These are phyloP conservation scores for Malus hybrid DNA, from an alignment of 331 rosid species.

Conservation along the genomic window DNA sequence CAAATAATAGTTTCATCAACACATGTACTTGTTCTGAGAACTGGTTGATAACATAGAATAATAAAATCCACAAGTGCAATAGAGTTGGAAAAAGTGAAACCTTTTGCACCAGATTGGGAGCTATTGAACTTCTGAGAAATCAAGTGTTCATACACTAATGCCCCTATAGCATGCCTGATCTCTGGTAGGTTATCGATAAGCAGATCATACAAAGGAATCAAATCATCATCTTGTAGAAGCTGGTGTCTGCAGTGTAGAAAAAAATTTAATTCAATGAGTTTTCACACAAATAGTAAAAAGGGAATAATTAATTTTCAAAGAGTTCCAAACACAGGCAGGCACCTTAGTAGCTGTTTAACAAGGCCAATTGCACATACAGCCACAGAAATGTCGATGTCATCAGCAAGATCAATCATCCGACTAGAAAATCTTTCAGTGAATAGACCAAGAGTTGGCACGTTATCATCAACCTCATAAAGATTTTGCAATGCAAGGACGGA, in stretches of 20 bases:
- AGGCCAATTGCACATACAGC: constrained; percentile 94
- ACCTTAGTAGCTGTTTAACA: constrained; percentile 92
- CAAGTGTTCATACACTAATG: constrained; percentile 85
- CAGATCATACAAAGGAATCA: constrained; percentile 89
- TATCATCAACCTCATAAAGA: constrained; percentile 85
- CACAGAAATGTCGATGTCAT: constrained; percentile 83
- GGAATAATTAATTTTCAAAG: neutral
- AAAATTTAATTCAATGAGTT: constrained; percentile 4
- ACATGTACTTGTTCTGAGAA: constrained; percentile 3
- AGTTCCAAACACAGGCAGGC: neutral
- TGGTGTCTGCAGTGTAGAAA: constrained; percentile 65
- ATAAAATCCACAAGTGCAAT: constrained; percentile 4
- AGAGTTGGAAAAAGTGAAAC: constrained; percentile 21
- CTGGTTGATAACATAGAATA: constrained; percentile 13
- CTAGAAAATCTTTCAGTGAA: constrained; percentile 93
- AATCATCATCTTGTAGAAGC: constrained; percentile 92
- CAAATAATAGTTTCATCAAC: constrained; percentile 17
- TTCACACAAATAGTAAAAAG: constrained; percentile 5
- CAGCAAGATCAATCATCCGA: constrained; percentile 97
- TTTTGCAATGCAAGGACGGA: constrained; percentile 81
- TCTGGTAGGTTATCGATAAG: constrained; percentile 89
- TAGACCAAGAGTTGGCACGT: constrained; percentile 82
- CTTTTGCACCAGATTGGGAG: constrained; percentile 61
- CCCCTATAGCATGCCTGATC: constrained; percentile 97
- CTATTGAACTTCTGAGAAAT: constrained; percentile 82